Conservation (phyloP, 2,329 filamentous ascomycete genomes). For the Cadophora sp. region DNA sequence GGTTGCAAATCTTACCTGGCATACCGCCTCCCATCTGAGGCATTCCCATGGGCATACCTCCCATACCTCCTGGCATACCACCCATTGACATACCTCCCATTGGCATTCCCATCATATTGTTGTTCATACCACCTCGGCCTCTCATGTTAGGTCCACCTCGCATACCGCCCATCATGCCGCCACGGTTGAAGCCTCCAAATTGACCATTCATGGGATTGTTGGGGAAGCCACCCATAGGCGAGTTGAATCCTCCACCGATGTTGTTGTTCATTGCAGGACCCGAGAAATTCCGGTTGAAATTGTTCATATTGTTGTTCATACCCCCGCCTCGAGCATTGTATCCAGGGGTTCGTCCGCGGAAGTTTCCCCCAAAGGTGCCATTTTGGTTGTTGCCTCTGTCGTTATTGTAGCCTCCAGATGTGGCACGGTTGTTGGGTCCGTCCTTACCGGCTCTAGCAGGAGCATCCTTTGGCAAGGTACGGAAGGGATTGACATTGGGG, state of each 20-base stretch:
- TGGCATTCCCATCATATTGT: conserved; percentile 53
- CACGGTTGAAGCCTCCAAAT: conserved; percentile 58
- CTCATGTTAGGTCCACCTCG: conserved; percentile 63
- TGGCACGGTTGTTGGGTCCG: conserved; percentile 59
- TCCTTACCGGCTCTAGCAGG: conserved; percentile 73
- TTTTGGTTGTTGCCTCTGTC: conserved; percentile 47
- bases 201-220: conserved; percentile 52
- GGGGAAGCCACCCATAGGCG: conserved; percentile 55
- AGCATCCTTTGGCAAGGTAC: conserved; percentile 87
- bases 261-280: conserved; percentile 52
- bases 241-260: conserved; percentile 52
- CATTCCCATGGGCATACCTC: conserved; percentile 50
- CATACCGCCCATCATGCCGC: conserved; percentile 59
- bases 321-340: conserved; percentile 51
- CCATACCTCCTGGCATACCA: conserved; percentile 53
- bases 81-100: conserved; percentile 64
- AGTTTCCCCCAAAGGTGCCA: conserved; percentile 49
- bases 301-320: conserved; percentile 55
- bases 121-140: conserved; percentile 58
- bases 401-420: conserved; percentile 58
- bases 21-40: conserved; percentile 59
- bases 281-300: conserved; percentile 59
- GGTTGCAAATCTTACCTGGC: conserved; percentile 58
- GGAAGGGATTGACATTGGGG: conserved; percentile 84
- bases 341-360: conserved; percentile 56